These are phyloP conservation scores for Debaryomyces nepalensis DNA, from an alignment of 1,139 yeast genomes.

Conservation along the genomic window DNA sequence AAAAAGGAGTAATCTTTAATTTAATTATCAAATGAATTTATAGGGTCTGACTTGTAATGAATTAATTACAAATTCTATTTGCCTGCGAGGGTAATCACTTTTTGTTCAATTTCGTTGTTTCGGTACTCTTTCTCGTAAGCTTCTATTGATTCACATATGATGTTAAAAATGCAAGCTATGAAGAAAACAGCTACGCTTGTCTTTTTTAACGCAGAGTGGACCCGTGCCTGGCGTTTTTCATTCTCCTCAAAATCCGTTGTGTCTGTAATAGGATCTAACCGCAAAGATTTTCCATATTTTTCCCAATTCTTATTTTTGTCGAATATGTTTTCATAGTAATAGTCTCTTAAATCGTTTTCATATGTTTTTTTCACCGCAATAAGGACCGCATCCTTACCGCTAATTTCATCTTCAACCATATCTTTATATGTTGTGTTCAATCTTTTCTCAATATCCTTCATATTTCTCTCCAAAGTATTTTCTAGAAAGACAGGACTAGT, in stretches of 20 bases:
- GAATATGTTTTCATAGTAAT: not conserved
- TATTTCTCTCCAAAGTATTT: not conserved
- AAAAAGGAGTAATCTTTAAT: slow-evolving; percentile 35
- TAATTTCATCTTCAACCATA: not conserved
- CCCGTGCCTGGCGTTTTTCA: no score
- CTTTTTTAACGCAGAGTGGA: no score
- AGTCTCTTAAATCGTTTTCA: not conserved
- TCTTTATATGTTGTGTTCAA: not conserved
- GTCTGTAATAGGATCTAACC: not conserved
- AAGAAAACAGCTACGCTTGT: no score
- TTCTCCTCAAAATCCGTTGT: not conserved
- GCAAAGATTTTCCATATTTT: not conserved
- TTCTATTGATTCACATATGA: no score
- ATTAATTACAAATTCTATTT: no score
- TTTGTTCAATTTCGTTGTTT: no score
- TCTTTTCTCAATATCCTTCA: not conserved
- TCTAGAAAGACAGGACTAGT: not conserved
- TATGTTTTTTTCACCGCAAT: not conserved
- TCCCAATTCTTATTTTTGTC: not conserved
- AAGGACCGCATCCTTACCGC: not conserved
- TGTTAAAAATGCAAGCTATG: not conserved
- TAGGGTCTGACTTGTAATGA: slow-evolving; percentile 20
- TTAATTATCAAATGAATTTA: slow-evolving; percentile 20
- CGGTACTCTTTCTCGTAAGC: no score
- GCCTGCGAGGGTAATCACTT: no score